These are phyloP conservation scores for Lactarius pseudohatsudake DNA, from an alignment of 768 basidiomycete species.

Conservation along the genomic window DNA sequence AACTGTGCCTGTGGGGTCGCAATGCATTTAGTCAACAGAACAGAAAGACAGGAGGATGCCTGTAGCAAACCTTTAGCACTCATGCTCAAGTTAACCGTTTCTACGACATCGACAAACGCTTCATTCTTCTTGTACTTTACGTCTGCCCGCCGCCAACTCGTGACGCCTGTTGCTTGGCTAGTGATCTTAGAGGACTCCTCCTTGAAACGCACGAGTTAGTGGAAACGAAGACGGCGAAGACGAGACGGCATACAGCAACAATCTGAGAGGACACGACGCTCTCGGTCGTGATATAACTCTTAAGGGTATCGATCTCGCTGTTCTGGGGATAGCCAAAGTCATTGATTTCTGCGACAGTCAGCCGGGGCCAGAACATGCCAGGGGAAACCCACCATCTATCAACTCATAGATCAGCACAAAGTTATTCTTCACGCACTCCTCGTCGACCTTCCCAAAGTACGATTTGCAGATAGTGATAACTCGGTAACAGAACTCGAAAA, in stretches of 20 bases:
- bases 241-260: slow-evolving; percentile 60
- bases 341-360: slow-evolving; percentile 71
- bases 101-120: slow-evolving; percentile 99
- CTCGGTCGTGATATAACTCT: slow-evolving; percentile 97
- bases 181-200: slow-evolving; percentile 98
- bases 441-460: slow-evolving; percentile 98
- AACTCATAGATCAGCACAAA: slow-evolving; percentile 98
- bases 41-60: not conserved
- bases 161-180: slow-evolving; percentile 93
- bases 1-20: slow-evolving; percentile 59
- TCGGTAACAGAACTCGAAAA: slow-evolving; percentile 97
- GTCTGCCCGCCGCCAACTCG: slow-evolving; percentile 92
- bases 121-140: slow-evolving; percentile 99
- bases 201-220: slow-evolving; percentile 41
- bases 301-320: slow-evolving; percentile 96
- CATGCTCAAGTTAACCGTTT: slow-evolving; percentile 95
- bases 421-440: slow-evolving; percentile 98
- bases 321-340: slow-evolving; percentile 99
- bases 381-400: slow-evolving; percentile 73
- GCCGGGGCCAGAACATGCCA: slow-evolving; percentile 4
- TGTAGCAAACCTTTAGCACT: slow-evolving; percentile 79
- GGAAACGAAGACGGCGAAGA: not conserved
- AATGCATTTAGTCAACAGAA: slow-evolving; percentile 9
- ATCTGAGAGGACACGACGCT: slow-evolving; percentile 86
- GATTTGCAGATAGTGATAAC: slow-evolving; percentile 93